Base-by-base conservation (phyloP, 306 rosid species). In the Vachellia pachyceras region DNA sequence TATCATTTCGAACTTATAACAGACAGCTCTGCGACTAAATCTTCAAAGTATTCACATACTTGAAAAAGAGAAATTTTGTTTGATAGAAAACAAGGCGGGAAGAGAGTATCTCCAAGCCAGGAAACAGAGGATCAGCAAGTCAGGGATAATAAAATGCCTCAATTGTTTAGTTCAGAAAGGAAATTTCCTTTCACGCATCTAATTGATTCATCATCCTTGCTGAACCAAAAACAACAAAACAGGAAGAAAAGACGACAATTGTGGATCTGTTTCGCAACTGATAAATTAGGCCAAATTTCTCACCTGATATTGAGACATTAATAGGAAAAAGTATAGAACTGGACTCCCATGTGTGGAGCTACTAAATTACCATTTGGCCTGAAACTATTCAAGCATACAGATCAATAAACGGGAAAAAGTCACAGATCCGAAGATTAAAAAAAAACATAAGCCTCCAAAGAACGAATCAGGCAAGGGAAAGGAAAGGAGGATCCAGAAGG, bases 171-270 rank as follows among this genome's bases (percentile, higher is more conserved):
- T 90, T 90, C 92, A 90, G n/a, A 22, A 85, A 87, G 85, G 88
- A 71, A 10, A 3, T 52, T 18, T n/a, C 86, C 88, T 84, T 89
- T 92, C 91, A 90, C 87, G 54, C 97, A 88, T 90, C 93, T 92
- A 90, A 92, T 90, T 89, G 93, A 87, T 5, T 90, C 92, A 88
- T 89, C 95, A 92, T 82, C 60, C 94, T 85, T 76, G 86, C 88
- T 73, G 20, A 40, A 25, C 0, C 0, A 69, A 69, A 10, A 42
- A 41, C 45, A 41, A 2, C 8, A 42, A 42, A 1, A 10, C 22
- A 5, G 0, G 25, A 14, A 18, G 25, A 12, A 9, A 15, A 66
- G n/a, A 6, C 45, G 7, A 47, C 1, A 29, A 44, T 44, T 12
- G 47, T 1, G 47, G 47, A 44, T 44, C 13, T 44, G 14, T 44